Base-by-base conservation (phyloP, 1,139 yeast species). In the Tardiomyces depauwii region DNA sequence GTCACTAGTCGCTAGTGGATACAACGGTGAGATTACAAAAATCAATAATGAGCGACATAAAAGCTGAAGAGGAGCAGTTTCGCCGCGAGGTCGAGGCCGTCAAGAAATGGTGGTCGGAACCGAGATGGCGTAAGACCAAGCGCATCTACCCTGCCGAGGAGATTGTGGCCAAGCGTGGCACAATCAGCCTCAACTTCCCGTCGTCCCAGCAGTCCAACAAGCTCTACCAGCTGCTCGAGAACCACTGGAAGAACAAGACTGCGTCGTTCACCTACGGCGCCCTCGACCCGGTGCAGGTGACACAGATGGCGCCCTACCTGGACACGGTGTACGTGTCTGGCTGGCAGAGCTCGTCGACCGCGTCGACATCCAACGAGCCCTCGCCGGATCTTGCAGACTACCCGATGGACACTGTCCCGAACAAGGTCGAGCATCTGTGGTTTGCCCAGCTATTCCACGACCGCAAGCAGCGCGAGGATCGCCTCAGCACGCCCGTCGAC, bases 271-370 rank as follows among this genome's bases (percentile, higher is more conserved):
- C 97, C 41, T 89, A 87, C 62, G 98, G 98, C 63, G 96, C 96
- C 28, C 75, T 89, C 59, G 98, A 89, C 67, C 97, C 97, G 41
- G 84, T 91, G 55, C 98, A 89, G 64, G 87, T 88, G 57, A 75
- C 96, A 49, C 97, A 89, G 69, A 88, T 89, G 96, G 95, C 95
- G 55, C 86, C 85, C 68, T 86, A 87, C 71, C 74, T 89, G 62
- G 98, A 89, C 68, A 77, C 95, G 23, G 77, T 91, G 58, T 89
- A 91, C 67, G 94, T 89, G 55, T 84, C 95, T 44, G 98, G 98
- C 49, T 89, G 98, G 98, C 97, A 91, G 72, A 88, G 95, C 67
- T 88, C 96, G 45, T 87, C 96, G 33, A 89, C 96, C 45, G 96
- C 97, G 47, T 89, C 96, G 25, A 85, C 96, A 44, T 85, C 96